Conservation (phyloP, 805 yeast genomes). For the Barnettozyma vustinii region DNA sequence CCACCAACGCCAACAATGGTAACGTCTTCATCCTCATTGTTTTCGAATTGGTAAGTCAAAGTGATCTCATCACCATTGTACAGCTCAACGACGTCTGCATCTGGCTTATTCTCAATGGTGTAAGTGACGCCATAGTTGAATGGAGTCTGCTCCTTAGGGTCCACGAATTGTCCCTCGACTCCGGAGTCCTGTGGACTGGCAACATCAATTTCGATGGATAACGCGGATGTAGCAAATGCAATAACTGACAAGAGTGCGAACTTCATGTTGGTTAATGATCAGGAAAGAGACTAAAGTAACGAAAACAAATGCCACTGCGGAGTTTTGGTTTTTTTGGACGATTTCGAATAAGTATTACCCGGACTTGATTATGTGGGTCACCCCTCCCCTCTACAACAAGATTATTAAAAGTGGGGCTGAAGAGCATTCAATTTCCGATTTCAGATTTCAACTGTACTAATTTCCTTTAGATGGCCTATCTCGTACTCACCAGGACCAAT, state of each 20-base stretch:
- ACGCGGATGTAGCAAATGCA: conserved; percentile 12
- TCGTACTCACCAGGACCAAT: conserved; percentile 33
- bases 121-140: conserved; percentile 46
- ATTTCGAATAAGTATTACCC: background rate
- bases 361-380: background rate
- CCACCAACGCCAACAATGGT: conserved; percentile 69
- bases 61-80: conserved; percentile 49
- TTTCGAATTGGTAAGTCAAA: conserved; percentile 45
- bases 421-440: too few species aligned
- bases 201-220: conserved; percentile 16
- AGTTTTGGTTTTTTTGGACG: background rate
- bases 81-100: conserved; percentile 31
- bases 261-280: conserved; percentile 13
- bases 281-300: background rate
- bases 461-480: conserved; percentile 15
- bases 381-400: background rate
- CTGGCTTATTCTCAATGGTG: conserved; percentile 39
- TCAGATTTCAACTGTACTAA: too few species aligned
- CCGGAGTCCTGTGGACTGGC: conserved; percentile 13
- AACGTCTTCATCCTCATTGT: conserved; percentile 46
- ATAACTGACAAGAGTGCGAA: conserved; percentile 13
- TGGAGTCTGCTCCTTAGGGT: conserved; percentile 28
- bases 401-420: background rate
- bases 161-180: conserved; percentile 16
- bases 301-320: background rate